These are phyloP conservation scores for Stemphylium beticola DNA, from an alignment of 2,329 filamentous ascomycete species.

Conservation along the genomic window DNA sequence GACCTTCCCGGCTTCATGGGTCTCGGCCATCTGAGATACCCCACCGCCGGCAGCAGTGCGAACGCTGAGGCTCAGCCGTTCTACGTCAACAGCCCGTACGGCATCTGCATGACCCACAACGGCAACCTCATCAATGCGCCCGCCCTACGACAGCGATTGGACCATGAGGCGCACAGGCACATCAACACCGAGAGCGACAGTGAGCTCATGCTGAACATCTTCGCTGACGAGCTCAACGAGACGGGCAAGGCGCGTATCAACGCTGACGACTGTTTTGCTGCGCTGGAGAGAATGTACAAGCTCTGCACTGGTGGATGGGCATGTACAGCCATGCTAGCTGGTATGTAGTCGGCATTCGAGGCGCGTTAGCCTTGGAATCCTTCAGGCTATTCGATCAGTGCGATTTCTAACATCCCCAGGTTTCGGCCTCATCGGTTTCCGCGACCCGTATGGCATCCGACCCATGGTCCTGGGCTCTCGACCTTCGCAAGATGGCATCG, in stretches of 20 bases:
- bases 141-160: constrained; percentile 73
- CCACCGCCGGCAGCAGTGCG: constrained; percentile 82
- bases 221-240: constrained; percentile 80
- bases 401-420: constrained; percentile 49
- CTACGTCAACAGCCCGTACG: constrained; percentile 86
- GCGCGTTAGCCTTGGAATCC: neutral
- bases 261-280: constrained; percentile 75
- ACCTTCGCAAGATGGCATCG: constrained; percentile 67
- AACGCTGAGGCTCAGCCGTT: constrained; percentile 92
- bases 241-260: constrained; percentile 83
- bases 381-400: neutral
- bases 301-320: constrained; percentile 78
- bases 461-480: constrained; percentile 81
- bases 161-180: constrained; percentile 79
- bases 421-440: constrained; percentile 81
- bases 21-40: constrained; percentile 84
- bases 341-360: constrained; percentile 42
- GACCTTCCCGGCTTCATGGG: constrained; percentile 87
- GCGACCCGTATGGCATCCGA: constrained; percentile 81
- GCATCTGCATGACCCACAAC: constrained; percentile 82
- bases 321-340: constrained; percentile 81
- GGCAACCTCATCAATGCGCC: constrained; percentile 85
- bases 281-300: constrained; percentile 73
- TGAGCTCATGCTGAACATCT: constrained; percentile 87
- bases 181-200: constrained; percentile 91